Evolutionary conservation across 352 stramenopile species (phyloP), one percentile per base, ranked within the genome.

Genomic region (Globisporangium paroecandrum): DNA sequence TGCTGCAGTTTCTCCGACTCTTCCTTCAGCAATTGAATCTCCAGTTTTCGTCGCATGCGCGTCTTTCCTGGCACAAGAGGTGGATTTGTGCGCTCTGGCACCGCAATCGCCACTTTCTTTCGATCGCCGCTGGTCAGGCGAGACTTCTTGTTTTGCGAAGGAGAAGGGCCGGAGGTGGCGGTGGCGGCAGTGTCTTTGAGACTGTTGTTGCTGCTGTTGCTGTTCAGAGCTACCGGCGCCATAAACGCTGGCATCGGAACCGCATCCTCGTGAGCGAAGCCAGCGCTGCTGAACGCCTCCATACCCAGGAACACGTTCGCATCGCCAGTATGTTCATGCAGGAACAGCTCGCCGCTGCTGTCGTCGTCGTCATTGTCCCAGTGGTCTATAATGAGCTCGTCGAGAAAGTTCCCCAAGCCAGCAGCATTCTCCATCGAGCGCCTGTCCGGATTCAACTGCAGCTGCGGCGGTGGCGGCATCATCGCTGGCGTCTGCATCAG

Each of bases 21-120:
- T 18, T 10, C 62, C 10, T 49, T 51, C 24, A 68, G 62, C 22
- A 56, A 53, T 9, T 41, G 36, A 38, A 68, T 68, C 62, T 68
- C 62, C 25, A 57, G 51, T 57, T 57, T 57, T 3, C 51, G 51
- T n/a, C 51, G 51, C 22, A 57, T 57, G 51, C 24, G 51, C 22
- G 51, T 57, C 51, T 34, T 57, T 9, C 51, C 22, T 3, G 51
- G 51, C 12, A 57, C 49, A 27, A 57, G 22, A n/a, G 49, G 8
- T 18, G 5, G 5, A 29, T 20, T 34, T 10, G 49, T 13, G n/a
- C 22, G 12, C 49, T 34, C 34, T 12, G 36, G 36, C 6, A 6
- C 36, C 36, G 38, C 38, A 18, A 46, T 46, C 9, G 38, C 38
- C 1, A 46, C 38, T 46, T 46, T 46, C 1, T 46, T 46, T 18